phyloP scores from a whole-genome alignment of 2,329 filamentous ascomycete species.

The Fonsecaea monophora region DNA sequence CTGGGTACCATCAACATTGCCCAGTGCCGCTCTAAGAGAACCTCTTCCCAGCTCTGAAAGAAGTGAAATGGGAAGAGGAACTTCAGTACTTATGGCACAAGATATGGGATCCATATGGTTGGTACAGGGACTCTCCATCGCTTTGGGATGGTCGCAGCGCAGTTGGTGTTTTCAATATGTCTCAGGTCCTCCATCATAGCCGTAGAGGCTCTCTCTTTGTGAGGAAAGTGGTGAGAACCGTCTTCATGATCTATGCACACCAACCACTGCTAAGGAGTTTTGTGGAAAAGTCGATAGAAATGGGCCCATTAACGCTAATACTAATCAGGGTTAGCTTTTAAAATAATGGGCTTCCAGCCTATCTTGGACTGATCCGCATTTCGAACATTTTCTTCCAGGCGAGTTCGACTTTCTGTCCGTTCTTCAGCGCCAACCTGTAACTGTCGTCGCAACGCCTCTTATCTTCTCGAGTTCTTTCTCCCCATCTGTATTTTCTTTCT shows the following conservation, averaged over 20 bases:
- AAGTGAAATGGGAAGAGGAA: conserved; percentile 27
- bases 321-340: neutral
- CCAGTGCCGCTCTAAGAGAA: conserved; percentile 19
- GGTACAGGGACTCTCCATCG: neutral
- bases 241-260: neutral
- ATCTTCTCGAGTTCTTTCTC: conserved; percentile 6
- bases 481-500: neutral
- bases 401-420: conserved; percentile 14
- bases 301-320: neutral
- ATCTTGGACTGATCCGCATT: conserved; percentile 5
- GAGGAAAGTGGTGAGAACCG: neutral
- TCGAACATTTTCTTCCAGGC: conserved; percentile 23
- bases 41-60: conserved; percentile 34
- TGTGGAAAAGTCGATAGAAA: neutral
- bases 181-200: neutral
- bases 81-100: conserved; percentile 36
- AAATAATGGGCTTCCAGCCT: neutral
- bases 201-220: neutral
- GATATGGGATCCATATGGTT: conserved; percentile 39
- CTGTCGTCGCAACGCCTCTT: conserved; percentile 16
- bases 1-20: conserved; percentile 5
- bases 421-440: conserved; percentile 3
- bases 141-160: neutral
- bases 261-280: neutral
- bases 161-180: neutral